Evolutionary conservation across 2,329 filamentous ascomycete species (phyloP).

Genomic region (Ascomycota sp.): DNA sequence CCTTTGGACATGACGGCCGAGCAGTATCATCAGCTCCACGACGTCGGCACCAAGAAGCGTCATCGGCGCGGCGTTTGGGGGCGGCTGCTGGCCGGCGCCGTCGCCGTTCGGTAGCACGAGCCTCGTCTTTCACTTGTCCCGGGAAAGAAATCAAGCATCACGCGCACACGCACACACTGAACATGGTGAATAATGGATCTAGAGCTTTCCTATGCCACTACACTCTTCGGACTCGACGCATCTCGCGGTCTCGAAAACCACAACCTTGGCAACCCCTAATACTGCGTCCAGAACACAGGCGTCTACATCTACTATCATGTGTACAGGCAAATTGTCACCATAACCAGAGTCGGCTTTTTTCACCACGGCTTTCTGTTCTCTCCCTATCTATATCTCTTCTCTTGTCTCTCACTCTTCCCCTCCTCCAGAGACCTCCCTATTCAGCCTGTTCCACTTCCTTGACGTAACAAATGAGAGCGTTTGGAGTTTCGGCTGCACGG

Average conservation of each 20-base stretch:
- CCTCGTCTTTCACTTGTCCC: too few relatives aligned
- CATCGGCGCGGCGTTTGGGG: slow-evolving; percentile 30
- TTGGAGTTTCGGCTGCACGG: neutral
- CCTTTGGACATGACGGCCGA: slow-evolving; percentile 35
- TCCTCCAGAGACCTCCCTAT: too few relatives aligned
- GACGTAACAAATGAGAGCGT: neutral
- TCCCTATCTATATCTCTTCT: neutral
- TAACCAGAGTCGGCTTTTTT: too few relatives aligned
- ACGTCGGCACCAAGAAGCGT: slow-evolving; percentile 26
- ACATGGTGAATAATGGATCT: too few relatives aligned
- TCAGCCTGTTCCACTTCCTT: too few relatives aligned
- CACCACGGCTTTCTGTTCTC: neutral
- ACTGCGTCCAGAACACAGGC: neutral
- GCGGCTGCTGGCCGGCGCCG: slow-evolving; percentile 27
- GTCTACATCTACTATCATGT: neutral
- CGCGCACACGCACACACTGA: too few relatives aligned
- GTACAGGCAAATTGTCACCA: neutral
- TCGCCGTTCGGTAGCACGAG: slow-evolving; percentile 18
- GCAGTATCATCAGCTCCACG: slow-evolving; percentile 28
- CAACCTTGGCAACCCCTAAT: neutral
- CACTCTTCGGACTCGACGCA: too few relatives aligned
- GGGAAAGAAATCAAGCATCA: neutral
- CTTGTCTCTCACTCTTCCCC: too few relatives aligned
- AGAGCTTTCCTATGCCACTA: too few relatives aligned
- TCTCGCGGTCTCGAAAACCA: too few relatives aligned